phyloP scores from a whole-genome alignment of 1,284 basidiomycete species.

The Schizophyllum commune region DNA sequence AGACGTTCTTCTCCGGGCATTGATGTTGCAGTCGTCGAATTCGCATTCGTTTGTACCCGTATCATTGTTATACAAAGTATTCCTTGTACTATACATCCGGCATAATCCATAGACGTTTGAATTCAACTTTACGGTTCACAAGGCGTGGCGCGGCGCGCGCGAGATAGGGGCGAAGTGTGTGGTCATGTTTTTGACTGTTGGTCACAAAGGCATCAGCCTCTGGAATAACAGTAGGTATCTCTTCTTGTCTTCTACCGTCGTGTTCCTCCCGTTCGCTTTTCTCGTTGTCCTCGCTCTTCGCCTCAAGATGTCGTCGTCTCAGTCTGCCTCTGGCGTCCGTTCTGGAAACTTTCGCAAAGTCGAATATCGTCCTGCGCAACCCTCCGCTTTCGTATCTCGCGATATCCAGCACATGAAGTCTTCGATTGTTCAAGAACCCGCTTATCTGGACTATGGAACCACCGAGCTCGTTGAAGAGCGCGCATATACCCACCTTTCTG shows the following conservation, averaged over 20 bases:
- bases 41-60: too few relatives aligned
- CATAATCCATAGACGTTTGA: too few relatives aligned
- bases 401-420: background rate
- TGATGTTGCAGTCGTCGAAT: too few relatives aligned
- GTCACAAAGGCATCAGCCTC: background rate
- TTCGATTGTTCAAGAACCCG: background rate
- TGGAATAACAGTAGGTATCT: background rate
- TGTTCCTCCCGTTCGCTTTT: background rate
- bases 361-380: background rate
- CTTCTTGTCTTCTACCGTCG: background rate
- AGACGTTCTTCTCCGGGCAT: too few relatives aligned
- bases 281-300: background rate
- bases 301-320: background rate
- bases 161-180: background rate
- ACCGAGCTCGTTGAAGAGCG: background rate
- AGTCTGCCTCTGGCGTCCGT: background rate
- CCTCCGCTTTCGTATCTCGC: background rate
- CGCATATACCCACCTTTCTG: background rate
- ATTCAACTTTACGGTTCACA: too few relatives aligned
- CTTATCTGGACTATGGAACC: background rate
- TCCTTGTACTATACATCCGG: too few relatives aligned
- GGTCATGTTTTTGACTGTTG: background rate
- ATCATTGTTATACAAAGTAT: too few relatives aligned
- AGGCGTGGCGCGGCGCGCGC: too few relatives aligned
- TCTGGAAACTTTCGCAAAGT: background rate